Evolutionary conservation across 2,329 filamentous ascomycete species (phyloP).

Genomic region (Ophiocordyceps unilateralis): DNA sequence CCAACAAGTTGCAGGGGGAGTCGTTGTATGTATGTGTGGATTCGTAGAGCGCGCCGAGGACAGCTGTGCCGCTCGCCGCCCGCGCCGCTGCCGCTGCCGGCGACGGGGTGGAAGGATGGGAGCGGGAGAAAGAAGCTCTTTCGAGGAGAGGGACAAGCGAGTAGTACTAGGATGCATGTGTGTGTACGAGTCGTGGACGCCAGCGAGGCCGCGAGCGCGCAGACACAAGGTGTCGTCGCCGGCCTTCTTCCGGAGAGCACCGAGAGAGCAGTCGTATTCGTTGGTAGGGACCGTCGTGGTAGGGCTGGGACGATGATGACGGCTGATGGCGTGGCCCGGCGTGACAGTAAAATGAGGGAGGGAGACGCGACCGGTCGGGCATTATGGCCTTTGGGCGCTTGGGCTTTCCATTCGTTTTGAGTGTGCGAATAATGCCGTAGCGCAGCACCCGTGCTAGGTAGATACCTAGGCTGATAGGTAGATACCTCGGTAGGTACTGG

Average conservation of each 20-base stretch:
- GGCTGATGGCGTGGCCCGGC: not conserved
- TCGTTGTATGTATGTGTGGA: not conserved
- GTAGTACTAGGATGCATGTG: not conserved
- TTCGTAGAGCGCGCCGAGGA: not conserved
- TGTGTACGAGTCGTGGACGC: too few species aligned
- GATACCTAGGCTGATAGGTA: too few species aligned
- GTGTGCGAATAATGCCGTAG: not conserved
- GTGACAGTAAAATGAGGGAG: conserved; percentile 1
- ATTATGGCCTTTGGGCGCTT: not conserved
- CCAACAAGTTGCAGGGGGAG: not conserved
- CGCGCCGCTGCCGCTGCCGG: not conserved
- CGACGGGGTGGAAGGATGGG: not conserved
- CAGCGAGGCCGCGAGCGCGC: too few species aligned
- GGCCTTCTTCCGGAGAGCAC: too few species aligned
- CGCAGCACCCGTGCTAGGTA: too few species aligned
- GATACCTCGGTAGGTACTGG: too few species aligned
- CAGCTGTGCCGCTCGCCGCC: not conserved
- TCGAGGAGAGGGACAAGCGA: not conserved
- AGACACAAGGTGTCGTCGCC: too few species aligned
- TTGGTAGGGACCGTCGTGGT: not conserved
- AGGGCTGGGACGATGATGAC: not conserved
- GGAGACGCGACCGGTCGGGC: not conserved
- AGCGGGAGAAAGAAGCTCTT: not conserved
- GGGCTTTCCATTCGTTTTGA: not conserved
- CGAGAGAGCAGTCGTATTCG: too few species aligned